These are phyloP conservation scores for Yamadazyma friedrichii DNA, from an alignment of 1,139 yeast species.

Conservation along the genomic window DNA sequence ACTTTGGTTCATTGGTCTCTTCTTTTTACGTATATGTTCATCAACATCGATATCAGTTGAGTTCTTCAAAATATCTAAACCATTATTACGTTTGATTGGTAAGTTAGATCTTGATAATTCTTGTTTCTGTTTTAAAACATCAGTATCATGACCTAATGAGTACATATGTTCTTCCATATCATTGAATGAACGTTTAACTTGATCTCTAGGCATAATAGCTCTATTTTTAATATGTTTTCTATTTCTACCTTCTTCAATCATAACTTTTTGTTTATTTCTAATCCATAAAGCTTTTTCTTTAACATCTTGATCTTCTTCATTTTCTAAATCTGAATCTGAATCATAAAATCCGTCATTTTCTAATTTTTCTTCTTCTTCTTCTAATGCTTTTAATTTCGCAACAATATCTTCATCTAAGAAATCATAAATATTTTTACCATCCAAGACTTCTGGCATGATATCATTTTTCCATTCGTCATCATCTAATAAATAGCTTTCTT, in stretches of 20 bases:
- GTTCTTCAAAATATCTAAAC: conserved; percentile 71
- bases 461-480: conserved; percentile 98
- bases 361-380: conserved; percentile 93
- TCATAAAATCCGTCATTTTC: conserved; percentile 95
- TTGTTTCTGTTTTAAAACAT: conserved; percentile 53
- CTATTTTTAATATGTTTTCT: conserved; percentile 86
- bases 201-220: conserved; percentile 92
- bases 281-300: conserved; percentile 92
- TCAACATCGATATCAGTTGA: conserved; percentile 39
- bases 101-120: conserved; percentile 24
- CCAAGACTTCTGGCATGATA: conserved; percentile 92
- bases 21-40: conserved; percentile 44
- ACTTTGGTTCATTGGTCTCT: conserved; percentile 56
- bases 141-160: conserved; percentile 83
- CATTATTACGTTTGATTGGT: conserved; percentile 39
- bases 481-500: conserved; percentile 86
- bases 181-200: conserved; percentile 68
- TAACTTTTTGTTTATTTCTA: conserved; percentile 89
- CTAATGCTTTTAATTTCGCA: conserved; percentile 88
- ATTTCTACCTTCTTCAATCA: conserved; percentile 85
- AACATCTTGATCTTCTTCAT: conserved; percentile 66
- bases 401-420: conserved; percentile 96
- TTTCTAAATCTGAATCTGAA: conserved; percentile 73
- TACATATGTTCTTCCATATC: conserved; percentile 90
- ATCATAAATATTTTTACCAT: conserved; percentile 96